Conservation (phyloP, 1,284 basidiomycete genomes). For the Cerioporus squamosus region DNA sequence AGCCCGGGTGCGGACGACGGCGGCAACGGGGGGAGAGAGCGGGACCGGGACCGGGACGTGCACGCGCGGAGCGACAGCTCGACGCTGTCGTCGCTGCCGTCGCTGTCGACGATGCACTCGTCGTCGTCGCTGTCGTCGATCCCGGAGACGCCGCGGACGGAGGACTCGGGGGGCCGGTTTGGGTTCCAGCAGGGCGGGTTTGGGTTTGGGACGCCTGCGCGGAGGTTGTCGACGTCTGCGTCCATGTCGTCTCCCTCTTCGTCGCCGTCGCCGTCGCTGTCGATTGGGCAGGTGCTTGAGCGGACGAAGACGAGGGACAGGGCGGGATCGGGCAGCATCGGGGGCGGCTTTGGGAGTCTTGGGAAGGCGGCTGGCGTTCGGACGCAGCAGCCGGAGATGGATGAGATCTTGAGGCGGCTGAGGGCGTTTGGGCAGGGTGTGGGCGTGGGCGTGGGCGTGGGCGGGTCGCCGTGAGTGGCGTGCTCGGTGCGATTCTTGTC, state of each 20-base stretch:
- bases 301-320: constrained; percentile 4
- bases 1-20: constrained; percentile 2
- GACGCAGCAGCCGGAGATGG: constrained; percentile 26
- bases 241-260: no score
- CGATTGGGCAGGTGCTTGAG: constrained; percentile 39
- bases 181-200: no score
- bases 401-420: constrained; percentile 30
- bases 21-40: no score
- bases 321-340: no score
- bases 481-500: neutral
- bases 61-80: constrained; percentile 23
- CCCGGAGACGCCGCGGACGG: constrained; percentile 30
- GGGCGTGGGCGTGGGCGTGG: constrained; percentile 7
- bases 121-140: constrained; percentile 33
- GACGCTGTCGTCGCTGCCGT: constrained; percentile 27
- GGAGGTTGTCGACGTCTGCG: neutral
- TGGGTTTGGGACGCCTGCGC: neutral
- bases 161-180: neutral
- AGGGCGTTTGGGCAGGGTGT: constrained; percentile 26
- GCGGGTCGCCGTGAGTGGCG: no score
- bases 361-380: no score
- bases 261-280: constrained; percentile 24
- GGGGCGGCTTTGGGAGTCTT: no score
- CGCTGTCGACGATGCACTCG: constrained; percentile 26
- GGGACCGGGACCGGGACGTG: constrained; percentile 8